A percentile compares a stretch with the other conserved stretches of the same genome.
Evolutionary conservation across 192 early-diverging fungal species (phyloP).

Genomic region (Borealophlyctis nickersoniae): DNA sequence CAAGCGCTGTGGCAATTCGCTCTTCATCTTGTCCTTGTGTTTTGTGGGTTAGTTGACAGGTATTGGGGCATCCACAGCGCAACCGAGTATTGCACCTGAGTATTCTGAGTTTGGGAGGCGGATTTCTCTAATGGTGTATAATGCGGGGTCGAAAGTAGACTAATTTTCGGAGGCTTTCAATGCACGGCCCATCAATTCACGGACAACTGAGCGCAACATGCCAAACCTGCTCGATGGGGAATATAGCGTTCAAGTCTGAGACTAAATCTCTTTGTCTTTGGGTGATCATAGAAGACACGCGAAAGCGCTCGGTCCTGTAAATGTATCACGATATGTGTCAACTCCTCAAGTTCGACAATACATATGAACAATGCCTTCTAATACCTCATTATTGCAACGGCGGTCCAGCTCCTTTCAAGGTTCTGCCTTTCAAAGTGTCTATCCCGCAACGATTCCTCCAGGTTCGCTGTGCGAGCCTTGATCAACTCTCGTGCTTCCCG

Average conservation of each 20-base stretch:
- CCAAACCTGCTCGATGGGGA: conserved; percentile 31
- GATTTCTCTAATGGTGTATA: conserved; percentile 33
- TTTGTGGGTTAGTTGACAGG: neutral
- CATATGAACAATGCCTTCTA: no score
- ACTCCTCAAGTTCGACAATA: neutral
- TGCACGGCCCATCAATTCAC: neutral
- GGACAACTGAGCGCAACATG: neutral
- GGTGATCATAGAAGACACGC: neutral
- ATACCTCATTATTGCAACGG: neutral
- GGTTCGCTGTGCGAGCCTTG: neutral
- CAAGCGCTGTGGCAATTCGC: conserved; percentile 62
- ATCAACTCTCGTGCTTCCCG: neutral
- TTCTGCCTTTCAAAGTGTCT: conserved; percentile 1
- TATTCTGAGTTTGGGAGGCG: conserved; percentile 42
- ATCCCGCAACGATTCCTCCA: conserved; percentile 2
- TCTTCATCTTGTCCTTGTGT: conserved; percentile 47
- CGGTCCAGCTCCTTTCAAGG: neutral
- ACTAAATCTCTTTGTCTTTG: conserved; percentile 19
- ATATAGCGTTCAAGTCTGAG: conserved; percentile 26
- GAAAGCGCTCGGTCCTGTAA: conserved; percentile 9
- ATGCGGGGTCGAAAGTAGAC: neutral
- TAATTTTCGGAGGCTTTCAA: neutral
- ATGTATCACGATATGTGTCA: neutral
- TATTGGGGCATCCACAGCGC: neutral
- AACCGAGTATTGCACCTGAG: conserved; percentile 2